phyloP scores from a whole-genome alignment of 2,329 filamentous ascomycete genomes.

The Cercospora beticola region DNA sequence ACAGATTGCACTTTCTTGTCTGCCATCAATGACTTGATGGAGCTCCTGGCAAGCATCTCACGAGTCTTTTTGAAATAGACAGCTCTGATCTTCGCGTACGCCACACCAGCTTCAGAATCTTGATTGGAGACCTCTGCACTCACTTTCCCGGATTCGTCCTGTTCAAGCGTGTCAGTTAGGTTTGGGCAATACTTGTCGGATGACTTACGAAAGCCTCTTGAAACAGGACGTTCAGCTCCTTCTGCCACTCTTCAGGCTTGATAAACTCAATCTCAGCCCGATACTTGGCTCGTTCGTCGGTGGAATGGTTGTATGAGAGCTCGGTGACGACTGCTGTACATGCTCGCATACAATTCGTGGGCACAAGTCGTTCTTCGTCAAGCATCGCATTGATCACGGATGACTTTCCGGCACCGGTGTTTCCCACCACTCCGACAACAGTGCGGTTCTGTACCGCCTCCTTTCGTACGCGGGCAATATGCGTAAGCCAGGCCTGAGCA shows the following conservation, averaged over 20 bases:
- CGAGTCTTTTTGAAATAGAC: slow-evolving; percentile 49
- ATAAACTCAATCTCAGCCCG: slow-evolving; percentile 61
- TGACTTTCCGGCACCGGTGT: slow-evolving; percentile 62
- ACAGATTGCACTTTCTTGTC: slow-evolving; percentile 43
- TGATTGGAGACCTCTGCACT: slow-evolving; percentile 41
- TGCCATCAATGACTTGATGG: slow-evolving; percentile 45
- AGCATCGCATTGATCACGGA: slow-evolving; percentile 64
- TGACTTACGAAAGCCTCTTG: slow-evolving; percentile 44
- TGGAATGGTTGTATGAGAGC: slow-evolving; percentile 55
- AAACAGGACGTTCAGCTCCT: slow-evolving; percentile 52
- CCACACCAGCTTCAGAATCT: slow-evolving; percentile 51
- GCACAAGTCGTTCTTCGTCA: slow-evolving; percentile 58
- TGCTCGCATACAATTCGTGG: slow-evolving; percentile 60
- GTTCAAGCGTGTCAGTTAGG: background rate
- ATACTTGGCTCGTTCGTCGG: slow-evolving; percentile 46
- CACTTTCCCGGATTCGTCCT: slow-evolving; percentile 42
- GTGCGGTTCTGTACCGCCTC: slow-evolving; percentile 44
- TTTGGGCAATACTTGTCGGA: background rate
- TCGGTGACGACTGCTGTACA: slow-evolving; percentile 64
- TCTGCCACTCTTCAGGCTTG: slow-evolving; percentile 51
- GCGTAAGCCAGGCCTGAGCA: slow-evolving; percentile 42
- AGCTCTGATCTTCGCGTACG: slow-evolving; percentile 53
- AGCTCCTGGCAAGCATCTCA: slow-evolving; percentile 41
- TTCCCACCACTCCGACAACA: slow-evolving; percentile 59
- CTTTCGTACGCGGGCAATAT: slow-evolving; percentile 45